phyloP scores from a whole-genome alignment of 768 basidiomycete species.

The Kwoniella mangroviensis region DNA sequence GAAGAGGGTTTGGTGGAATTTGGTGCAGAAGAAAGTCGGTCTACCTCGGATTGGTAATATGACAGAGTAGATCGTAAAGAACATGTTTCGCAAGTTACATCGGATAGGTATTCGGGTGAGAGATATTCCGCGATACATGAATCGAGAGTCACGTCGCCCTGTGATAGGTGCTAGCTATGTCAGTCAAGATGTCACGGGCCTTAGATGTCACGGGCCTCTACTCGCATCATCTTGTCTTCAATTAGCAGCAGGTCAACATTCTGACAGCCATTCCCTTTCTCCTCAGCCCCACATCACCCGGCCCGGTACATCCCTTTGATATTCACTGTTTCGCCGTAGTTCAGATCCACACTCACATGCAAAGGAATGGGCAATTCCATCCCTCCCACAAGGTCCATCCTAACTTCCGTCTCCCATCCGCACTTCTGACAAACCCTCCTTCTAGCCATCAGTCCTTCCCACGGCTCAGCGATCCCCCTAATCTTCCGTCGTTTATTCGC shows the following conservation, averaged over 20 bases:
- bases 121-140: constrained; percentile 89
- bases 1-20: constrained; percentile 21
- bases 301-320: too few species aligned
- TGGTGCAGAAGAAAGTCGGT: constrained; percentile 63
- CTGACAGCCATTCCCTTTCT: too few species aligned
- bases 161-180: background rate
- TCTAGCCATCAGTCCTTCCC: constrained; percentile 86
- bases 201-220: background rate
- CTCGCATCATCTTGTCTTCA: background rate
- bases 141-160: constrained; percentile 64
- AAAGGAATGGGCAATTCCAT: constrained; percentile 53
- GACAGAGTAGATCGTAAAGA: constrained; percentile 75
- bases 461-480: constrained; percentile 50
- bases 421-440: constrained; percentile 83
- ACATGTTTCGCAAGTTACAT: constrained; percentile 91
- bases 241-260: too few species aligned
- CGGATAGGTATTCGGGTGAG: constrained; percentile 80
- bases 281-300: too few species aligned
- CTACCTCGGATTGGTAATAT: constrained; percentile 68
- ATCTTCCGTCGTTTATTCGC: constrained; percentile 30
- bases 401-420: constrained; percentile 81
- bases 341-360: constrained; percentile 32
- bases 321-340: too few species aligned
- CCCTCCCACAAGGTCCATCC: constrained; percentile 73
- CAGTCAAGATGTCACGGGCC: background rate